These are phyloP conservation scores for Taxillus chinensis DNA, from an alignment of 164 flowering plant genomes.

Conservation along the genomic window DNA sequence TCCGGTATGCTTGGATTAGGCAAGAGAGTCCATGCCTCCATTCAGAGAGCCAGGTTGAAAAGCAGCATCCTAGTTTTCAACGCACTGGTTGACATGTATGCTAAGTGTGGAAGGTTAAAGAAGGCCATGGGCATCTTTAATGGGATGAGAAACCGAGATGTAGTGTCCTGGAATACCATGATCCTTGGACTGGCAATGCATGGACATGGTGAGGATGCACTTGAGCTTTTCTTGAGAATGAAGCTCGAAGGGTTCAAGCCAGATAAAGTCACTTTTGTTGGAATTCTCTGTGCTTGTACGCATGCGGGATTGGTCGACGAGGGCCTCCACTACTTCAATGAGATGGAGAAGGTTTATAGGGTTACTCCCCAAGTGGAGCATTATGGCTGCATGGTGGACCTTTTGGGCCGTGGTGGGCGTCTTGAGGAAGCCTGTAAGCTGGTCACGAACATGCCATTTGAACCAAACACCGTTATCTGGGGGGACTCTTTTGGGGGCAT, in stretches of 20 bases:
- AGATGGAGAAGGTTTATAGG: conserved; percentile 46
- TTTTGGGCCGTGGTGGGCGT: conserved; percentile 53
- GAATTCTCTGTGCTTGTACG: conserved; percentile 52
- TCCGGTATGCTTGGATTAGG: conserved; percentile 68
- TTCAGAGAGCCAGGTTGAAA: conserved; percentile 26
- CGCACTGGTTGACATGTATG: conserved; percentile 80
- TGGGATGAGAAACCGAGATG: conserved; percentile 36
- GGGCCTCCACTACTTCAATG: conserved; percentile 34
- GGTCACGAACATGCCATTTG: conserved; percentile 42
- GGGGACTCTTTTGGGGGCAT: conserved; percentile 61
- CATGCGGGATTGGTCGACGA: conserved; percentile 50
- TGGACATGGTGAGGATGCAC: conserved; percentile 54
- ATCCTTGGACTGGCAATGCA: conserved; percentile 71
- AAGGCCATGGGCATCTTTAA: conserved; percentile 39
- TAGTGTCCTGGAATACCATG: conserved; percentile 75
- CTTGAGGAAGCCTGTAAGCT: conserved; percentile 48
- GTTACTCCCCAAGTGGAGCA: conserved; percentile 43
- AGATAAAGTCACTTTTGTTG: conserved; percentile 46
- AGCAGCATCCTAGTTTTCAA: conserved; percentile 36
- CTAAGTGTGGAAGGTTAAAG: conserved; percentile 62
- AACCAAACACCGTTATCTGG: conserved; percentile 64
- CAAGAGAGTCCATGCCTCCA: conserved; percentile 40
- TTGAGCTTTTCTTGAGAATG: conserved; percentile 53
- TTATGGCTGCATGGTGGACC: conserved; percentile 58
- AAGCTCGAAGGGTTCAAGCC: conserved; percentile 43